Percentiles rank a stretch among this genome's conserved stretches.
phyloP scores from a whole-genome alignment of 78 protist genomes.

The Tieghemostelium lacteum region DNA sequence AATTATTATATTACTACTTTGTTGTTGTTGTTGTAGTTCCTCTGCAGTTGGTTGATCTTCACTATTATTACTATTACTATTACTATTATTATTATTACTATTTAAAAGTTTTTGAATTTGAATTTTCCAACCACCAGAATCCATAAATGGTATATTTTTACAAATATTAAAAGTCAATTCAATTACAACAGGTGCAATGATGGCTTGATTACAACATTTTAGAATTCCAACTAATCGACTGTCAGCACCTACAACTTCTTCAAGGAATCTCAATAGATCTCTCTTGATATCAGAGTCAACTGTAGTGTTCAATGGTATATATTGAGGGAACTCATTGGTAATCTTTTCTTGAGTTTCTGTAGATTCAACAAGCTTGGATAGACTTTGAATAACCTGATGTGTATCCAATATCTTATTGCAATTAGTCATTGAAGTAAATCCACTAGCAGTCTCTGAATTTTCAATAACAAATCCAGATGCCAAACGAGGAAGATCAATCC shows the following conservation, averaged over 20 bases:
- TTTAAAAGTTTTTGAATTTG: constrained; percentile 7
- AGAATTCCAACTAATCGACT: constrained; percentile 14
- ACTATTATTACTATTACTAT: constrained; percentile 1
- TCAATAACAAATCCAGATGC: constrained; percentile 29
- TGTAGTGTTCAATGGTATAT: constrained; percentile 44
- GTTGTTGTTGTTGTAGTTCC: not conserved
- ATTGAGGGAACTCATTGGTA: not conserved
- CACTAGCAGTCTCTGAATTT: not conserved
- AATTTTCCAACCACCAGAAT: constrained; percentile 77
- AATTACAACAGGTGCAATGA: constrained; percentile 79
- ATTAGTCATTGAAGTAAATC: not conserved
- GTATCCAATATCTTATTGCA: constrained; percentile 49
- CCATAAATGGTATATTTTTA: constrained; percentile 59
- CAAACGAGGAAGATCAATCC: constrained; percentile 64
- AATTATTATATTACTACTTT: constrained; percentile 4
- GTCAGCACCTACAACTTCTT: constrained; percentile 45
- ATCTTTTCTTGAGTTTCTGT: constrained; percentile 1
- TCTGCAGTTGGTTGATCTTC: not conserved
- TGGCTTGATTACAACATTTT: constrained; percentile 80
- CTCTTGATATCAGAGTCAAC: constrained; percentile 66
- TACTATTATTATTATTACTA: not conserved
- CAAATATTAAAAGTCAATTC: constrained; percentile 77
- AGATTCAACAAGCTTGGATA: not conserved
- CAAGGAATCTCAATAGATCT: constrained; percentile 33
- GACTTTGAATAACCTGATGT: not conserved